Base-by-base conservation (phyloP, 345 rosid genomes). In the Capsella bursapastoris region DNA sequence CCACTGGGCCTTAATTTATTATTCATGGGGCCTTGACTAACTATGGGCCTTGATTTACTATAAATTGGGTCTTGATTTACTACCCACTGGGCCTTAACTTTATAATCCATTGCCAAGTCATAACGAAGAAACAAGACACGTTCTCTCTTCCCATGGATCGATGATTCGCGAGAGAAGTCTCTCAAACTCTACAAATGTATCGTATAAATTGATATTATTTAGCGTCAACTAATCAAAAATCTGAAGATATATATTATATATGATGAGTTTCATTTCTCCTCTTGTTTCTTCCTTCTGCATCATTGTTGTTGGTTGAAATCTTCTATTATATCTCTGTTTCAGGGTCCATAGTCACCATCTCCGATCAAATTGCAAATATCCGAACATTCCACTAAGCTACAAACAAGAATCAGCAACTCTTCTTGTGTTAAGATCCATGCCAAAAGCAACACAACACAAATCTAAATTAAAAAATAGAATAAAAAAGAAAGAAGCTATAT, bases 341-440 rank as follows among this genome's bases (percentile, higher is more conserved):
- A 90, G 27, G 96, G 92, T 70, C 90, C 94, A 72, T 85, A 83
- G 56, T 91, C 94, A 61, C 80, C 84, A 71, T 91, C 92, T 62
- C 89, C 88, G 57, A 94, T 90, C 82, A 94, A 76, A 79, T 90
- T 94, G 73, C 98, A 94, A 10, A 90, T 91, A 68, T 91, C 96
- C 0, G 91, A 91, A 76, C 98, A 94, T 77, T 91, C 97, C 72
- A 91, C 95, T 89, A 91, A 80, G 77, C 97, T 94, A 89, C 83
- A 82, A 49, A 15, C 22, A 76, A 53, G 48, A 74, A 56, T 56
- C 52, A 74, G 45, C 25, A 22, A 22, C 35, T 66, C 32, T 8
- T 15, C 1, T 1, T 25, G 32, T 27, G 15, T 40, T 14, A 56
- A 25, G 12, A 6, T 55, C 22, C 12, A 64, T 66, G 34, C 28